phyloP scores from a whole-genome alignment of 345 rosid genomes.

The Moringa oleifera region DNA sequence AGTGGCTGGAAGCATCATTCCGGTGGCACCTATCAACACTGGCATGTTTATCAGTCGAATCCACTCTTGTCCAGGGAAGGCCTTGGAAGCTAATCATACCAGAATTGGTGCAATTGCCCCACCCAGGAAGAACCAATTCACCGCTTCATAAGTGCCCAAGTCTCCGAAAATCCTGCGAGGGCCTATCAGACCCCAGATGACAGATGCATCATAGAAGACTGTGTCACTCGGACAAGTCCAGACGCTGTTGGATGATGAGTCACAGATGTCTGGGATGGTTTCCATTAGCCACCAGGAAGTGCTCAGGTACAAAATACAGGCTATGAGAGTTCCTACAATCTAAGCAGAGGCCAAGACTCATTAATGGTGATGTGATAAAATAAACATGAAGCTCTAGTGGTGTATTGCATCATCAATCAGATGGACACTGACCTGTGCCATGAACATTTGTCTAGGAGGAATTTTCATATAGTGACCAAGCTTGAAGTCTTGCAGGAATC shows the following conservation, averaged over 20 bases:
- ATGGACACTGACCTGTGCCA: constrained; percentile 66
- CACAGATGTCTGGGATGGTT: constrained; percentile 74
- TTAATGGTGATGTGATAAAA: neutral
- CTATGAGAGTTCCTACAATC: constrained; percentile 86
- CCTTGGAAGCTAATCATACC: constrained; percentile 76
- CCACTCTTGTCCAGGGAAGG: constrained; percentile 78
- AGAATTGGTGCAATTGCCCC: constrained; percentile 78
- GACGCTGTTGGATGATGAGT: constrained; percentile 50
- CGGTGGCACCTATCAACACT: constrained; percentile 73
- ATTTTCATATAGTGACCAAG: constrained; percentile 99
- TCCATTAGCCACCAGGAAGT: constrained; percentile 99
- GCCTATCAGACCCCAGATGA: constrained; percentile 89
- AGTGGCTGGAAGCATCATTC: constrained; percentile 95
- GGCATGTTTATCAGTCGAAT: constrained; percentile 90
- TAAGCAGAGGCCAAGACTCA: constrained; percentile 12
- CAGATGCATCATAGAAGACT: constrained; percentile 93
- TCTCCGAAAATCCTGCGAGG: constrained; percentile 93
- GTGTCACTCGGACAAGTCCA: constrained; percentile 94
- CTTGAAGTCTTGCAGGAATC: constrained; percentile 92
- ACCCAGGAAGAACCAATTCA: constrained; percentile 87
- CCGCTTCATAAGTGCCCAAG: constrained; percentile 59
- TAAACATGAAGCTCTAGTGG: neutral
- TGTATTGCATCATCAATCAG: neutral
- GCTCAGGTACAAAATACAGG: constrained; percentile 65
- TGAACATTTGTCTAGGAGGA: constrained; percentile 95